These are phyloP conservation scores for Malassezia pachydermatis DNA, from an alignment of 1,284 basidiomycete species.

Conservation along the genomic window DNA sequence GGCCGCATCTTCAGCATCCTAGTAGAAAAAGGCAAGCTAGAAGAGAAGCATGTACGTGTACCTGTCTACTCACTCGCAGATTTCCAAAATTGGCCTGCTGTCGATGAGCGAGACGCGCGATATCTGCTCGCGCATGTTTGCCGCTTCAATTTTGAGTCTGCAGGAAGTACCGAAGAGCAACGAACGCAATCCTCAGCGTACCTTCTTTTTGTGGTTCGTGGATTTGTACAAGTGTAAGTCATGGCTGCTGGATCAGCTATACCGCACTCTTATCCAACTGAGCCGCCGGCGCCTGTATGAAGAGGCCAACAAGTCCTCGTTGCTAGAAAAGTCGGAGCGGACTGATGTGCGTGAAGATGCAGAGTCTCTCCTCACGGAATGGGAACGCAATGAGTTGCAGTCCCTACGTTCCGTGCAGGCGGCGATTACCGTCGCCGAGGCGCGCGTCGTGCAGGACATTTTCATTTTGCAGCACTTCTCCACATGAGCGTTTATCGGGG, in stretches of 20 bases:
- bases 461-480: slow-evolving; percentile 29
- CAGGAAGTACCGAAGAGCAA: slow-evolving; percentile 46
- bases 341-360: slow-evolving; percentile 37
- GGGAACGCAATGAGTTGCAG: slow-evolving; percentile 28
- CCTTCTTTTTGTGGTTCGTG: slow-evolving; percentile 46
- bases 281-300: slow-evolving; percentile 34
- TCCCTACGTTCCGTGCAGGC: slow-evolving; percentile 22
- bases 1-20: slow-evolving; percentile 74
- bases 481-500: neutral
- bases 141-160: slow-evolving; percentile 33
- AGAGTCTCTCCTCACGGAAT: slow-evolving; percentile 26
- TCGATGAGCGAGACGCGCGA: slow-evolving; percentile 75
- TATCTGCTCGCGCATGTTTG: slow-evolving; percentile 61
- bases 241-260: slow-evolving; percentile 44
- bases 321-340: slow-evolving; percentile 38
- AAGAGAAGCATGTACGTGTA: slow-evolving; percentile 73
- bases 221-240: slow-evolving; percentile 34
- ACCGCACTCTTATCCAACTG: slow-evolving; percentile 29
- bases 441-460: slow-evolving; percentile 27
- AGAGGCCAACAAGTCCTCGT: slow-evolving; percentile 22
- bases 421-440: slow-evolving; percentile 28
- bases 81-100: slow-evolving; percentile 86
- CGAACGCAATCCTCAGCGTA: slow-evolving; percentile 39
- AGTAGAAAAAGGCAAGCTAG: slow-evolving; percentile 80
- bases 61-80: slow-evolving; percentile 54